Conservation (phyloP, 1,139 yeast genomes). For the Taphrina confusa region DNA sequence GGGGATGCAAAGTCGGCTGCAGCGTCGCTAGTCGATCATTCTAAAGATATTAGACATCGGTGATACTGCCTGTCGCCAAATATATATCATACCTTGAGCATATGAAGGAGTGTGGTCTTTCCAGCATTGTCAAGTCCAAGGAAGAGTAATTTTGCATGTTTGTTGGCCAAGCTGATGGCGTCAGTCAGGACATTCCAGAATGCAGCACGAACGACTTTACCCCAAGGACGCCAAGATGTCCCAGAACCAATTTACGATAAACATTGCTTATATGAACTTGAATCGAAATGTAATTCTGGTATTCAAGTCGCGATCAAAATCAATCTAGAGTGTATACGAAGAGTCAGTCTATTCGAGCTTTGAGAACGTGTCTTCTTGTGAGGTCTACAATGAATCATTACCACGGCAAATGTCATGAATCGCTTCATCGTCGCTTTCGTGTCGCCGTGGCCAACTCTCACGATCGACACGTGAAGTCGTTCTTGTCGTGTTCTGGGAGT, state of each 20-base stretch:
- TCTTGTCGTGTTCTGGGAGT: too few species aligned
- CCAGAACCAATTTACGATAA: constrained; percentile 34
- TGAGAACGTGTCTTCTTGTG: too few species aligned
- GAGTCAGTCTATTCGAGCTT: too few species aligned
- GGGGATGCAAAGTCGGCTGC: constrained; percentile 96
- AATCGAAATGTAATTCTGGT: not conserved
- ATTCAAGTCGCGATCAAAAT: too few species aligned
- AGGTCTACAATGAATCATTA: too few species aligned
- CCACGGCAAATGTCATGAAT: too few species aligned
- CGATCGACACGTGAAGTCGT: too few species aligned
- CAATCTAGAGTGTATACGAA: too few species aligned
- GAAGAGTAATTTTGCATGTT: constrained; percentile 93
- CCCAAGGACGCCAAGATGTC: constrained; percentile 33
- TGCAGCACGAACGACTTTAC: too few species aligned
- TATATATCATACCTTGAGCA: constrained; percentile 61
- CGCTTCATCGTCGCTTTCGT: too few species aligned
- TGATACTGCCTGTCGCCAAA: not conserved
- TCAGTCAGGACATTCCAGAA: constrained; percentile 87
- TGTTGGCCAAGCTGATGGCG: constrained; percentile 92
- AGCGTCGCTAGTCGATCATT: constrained; percentile 96
- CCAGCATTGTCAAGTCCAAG: constrained; percentile 98
- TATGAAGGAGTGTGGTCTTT: constrained; percentile 92
- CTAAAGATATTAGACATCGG: constrained; percentile 42
- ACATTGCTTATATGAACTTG: constrained; percentile 2
- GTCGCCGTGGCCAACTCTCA: too few species aligned